Percentiles rank a stretch among this genome's conserved stretches.
These are phyloP conservation scores for Syzygium malaccense DNA, from an alignment of 441 rosid genomes.

Conservation along the genomic window DNA sequence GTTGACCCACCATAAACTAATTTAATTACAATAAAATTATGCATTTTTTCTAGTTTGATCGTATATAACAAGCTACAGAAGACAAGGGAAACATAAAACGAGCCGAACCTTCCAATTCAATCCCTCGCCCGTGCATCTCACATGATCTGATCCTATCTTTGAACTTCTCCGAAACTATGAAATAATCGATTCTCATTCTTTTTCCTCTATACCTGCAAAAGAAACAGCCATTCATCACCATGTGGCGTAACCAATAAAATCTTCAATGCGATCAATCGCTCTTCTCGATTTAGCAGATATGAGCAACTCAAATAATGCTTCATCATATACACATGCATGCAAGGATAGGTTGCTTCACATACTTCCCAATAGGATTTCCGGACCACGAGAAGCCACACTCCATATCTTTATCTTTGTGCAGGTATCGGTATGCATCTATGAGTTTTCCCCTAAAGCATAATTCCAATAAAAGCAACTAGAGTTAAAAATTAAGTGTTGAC, in stretches of 20 bases:
- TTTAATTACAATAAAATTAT: neutral
- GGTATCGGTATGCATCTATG: slow-evolving; percentile 74
- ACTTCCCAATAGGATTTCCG: slow-evolving; percentile 94
- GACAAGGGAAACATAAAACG: neutral
- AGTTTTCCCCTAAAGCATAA: slow-evolving; percentile 66
- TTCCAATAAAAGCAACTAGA: neutral
- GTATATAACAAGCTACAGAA: neutral
- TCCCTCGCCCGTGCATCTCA: slow-evolving; percentile 77
- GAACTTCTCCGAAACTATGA: slow-evolving; percentile 67
- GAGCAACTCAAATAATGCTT: neutral
- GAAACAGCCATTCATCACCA: neutral
- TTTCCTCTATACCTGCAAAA: slow-evolving; percentile 78
- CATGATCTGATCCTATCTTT: slow-evolving; percentile 57
- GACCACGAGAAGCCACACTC: slow-evolving; percentile 96
- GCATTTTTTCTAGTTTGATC: neutral
- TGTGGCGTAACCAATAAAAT: neutral
- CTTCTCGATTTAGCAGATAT: neutral
- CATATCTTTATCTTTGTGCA: slow-evolving; percentile 84
- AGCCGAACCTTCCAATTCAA: slow-evolving; percentile 64
- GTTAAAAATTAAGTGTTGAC: neutral
- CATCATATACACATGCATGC: neutral
- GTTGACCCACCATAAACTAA: neutral
- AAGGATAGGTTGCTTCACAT: slow-evolving; percentile 13
- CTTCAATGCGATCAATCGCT: neutral
- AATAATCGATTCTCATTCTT: slow-evolving; percentile 91